phyloP scores from a whole-genome alignment of 306 rosid genomes.

The Quercus alba region DNA sequence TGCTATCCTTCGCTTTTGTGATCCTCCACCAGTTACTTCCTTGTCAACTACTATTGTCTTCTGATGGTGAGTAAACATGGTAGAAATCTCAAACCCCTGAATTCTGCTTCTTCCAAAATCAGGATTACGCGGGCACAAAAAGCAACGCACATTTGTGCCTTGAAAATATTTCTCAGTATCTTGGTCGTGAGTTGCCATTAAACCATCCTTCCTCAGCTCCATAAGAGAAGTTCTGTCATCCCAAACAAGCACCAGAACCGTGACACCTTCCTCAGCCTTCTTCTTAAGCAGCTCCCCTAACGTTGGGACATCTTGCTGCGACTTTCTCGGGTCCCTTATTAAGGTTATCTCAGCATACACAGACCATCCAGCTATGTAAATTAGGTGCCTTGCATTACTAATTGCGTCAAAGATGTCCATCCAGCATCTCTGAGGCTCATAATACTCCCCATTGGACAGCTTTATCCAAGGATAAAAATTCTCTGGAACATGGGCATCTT shows the following conservation, averaged over 20 bases:
- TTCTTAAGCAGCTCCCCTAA: conserved; percentile 69
- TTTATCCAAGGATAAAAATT: conserved; percentile 11
- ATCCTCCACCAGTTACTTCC: conserved; percentile 14
- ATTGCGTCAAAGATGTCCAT: conserved; percentile 68
- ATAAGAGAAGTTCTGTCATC: conserved; percentile 66
- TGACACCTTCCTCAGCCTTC: conserved; percentile 74
- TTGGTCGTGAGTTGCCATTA: conserved; percentile 81
- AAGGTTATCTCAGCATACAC: conserved; percentile 49
- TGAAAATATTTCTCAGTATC: conserved; percentile 55
- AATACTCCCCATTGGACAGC: conserved; percentile 6
- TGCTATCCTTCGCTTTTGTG: conserved; percentile 35
- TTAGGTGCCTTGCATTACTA: conserved; percentile 40
- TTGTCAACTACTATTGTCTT: conserved; percentile 63
- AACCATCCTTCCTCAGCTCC: conserved; percentile 64
- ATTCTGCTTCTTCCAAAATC: conserved; percentile 55
- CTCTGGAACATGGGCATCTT: conserved; percentile 62
- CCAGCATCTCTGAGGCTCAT: conserved; percentile 62
- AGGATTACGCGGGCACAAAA: conserved; percentile 69
- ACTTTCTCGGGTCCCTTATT: conserved; percentile 34
- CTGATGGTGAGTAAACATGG: conserved; percentile 93
- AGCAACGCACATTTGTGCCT: conserved; percentile 57
- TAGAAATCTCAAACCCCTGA: conserved; percentile 55
- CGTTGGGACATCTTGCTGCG: conserved; percentile 21
- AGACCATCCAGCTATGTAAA: conserved; percentile 91
- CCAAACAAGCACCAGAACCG: conserved; percentile 83